Conservation (phyloP, 2,329 filamentous ascomycete genomes). For the Chaetomium olivaceum region DNA sequence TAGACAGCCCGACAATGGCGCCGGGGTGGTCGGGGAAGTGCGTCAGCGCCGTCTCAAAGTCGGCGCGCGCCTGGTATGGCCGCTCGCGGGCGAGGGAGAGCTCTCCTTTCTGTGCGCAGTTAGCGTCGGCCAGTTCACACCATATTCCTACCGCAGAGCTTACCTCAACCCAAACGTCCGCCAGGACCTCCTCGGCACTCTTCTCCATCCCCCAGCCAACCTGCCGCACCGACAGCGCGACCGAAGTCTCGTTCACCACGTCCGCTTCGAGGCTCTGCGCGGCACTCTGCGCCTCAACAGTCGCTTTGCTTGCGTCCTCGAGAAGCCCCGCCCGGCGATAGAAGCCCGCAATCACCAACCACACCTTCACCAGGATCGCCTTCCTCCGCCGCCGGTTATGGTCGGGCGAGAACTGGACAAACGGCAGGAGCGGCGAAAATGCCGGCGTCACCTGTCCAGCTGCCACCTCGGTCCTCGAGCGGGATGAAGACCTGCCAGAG, state of each 20-base stretch:
- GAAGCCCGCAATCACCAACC: conserved; percentile 86
- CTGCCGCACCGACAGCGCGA: conserved; percentile 60
- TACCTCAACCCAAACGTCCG: conserved; percentile 80
- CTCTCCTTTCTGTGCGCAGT: conserved; percentile 60
- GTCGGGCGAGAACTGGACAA: conserved; percentile 57
- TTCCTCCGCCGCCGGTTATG: conserved; percentile 53
- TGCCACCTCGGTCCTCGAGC: conserved; percentile 8
- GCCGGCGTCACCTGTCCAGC: conserved; percentile 40
- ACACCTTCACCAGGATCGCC: conserved; percentile 70
- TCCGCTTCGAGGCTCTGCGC: conserved; percentile 71
- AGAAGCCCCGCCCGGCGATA: conserved; percentile 80
- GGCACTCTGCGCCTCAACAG: conserved; percentile 78
- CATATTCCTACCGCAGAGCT: conserved; percentile 37
- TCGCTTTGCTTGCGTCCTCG: conserved; percentile 77
- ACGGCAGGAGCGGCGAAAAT: conserved; percentile 50
- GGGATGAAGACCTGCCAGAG: conserved; percentile 10
- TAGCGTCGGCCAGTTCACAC: conserved; percentile 28
- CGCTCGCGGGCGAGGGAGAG: conserved; percentile 62
- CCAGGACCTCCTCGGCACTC: conserved; percentile 81
- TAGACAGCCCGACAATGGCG: conserved; percentile 79
- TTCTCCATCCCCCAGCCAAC: conserved; percentile 77
- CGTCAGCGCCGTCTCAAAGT: conserved; percentile 81
- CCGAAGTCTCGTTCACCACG: conserved; percentile 61
- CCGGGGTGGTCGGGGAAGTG: conserved; percentile 77
- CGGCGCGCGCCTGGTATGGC: conserved; percentile 68